phyloP scores from a whole-genome alignment of 1,284 basidiomycete genomes.

The Boletus subluridellus region DNA sequence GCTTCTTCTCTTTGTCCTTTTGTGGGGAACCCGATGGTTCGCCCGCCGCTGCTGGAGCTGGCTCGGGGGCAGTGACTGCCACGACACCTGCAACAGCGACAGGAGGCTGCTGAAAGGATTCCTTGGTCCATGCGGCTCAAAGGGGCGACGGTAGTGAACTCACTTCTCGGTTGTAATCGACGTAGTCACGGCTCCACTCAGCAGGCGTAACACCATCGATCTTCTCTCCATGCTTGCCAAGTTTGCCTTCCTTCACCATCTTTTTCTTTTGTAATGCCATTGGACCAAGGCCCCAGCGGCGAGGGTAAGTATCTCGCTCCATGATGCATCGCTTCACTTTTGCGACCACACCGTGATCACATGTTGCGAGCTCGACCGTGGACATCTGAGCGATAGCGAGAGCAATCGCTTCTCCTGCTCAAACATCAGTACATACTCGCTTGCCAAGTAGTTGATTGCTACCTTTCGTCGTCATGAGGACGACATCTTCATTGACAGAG shows the following conservation, averaged over 20 bases:
- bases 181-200: conserved; percentile 89
- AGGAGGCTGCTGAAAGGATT: conserved; percentile 40
- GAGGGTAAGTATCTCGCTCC: conserved; percentile 98
- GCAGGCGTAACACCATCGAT: conserved; percentile 88
- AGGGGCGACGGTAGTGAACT: conserved; percentile 12
- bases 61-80: conserved; percentile 23
- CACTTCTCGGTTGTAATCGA: conserved; percentile 80
- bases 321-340: conserved; percentile 99
- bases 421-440: conserved; percentile 8
- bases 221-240: conserved; percentile 94
- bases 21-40: conserved; percentile 43
- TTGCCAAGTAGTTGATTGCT: conserved; percentile 2
- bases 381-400: conserved; percentile 98
- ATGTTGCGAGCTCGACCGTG: conserved; percentile 95
- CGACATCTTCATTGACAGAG: conserved; percentile 93
- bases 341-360: conserved; percentile 98
- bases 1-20: conserved; percentile 67
- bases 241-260: conserved; percentile 92
- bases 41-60: conserved; percentile 22
- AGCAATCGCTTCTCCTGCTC: conserved; percentile 89
- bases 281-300: conserved; percentile 97
- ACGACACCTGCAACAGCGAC: conserved; percentile 27
- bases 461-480: conserved; percentile 99
- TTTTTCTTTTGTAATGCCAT: conserved; percentile 98
- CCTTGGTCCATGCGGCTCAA: conserved; percentile 9